Percentiles rank a stretch among this genome's conserved stretches.
Evolutionary conservation across 169 alveolate genomes (phyloP).

Genomic region (Cryptosporidium sp.): DNA sequence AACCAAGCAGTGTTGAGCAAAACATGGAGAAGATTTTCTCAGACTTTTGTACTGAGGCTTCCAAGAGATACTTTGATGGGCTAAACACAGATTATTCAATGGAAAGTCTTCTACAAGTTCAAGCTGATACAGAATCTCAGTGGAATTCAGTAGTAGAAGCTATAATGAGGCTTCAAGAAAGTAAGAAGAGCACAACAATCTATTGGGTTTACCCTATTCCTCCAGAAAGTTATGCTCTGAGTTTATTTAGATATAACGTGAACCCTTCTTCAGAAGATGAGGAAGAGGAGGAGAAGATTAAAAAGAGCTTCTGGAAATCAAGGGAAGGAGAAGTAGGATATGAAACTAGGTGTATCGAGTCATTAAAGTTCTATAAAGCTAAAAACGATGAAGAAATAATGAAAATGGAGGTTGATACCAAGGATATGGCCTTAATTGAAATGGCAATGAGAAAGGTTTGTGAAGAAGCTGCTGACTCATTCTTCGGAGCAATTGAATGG

Average conservation of each 20-base stretch:
- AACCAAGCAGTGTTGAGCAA: constrained; percentile 11
- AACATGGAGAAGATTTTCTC: constrained; percentile 57
- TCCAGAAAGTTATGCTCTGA: constrained; percentile 33
- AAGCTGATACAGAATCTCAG: constrained; percentile 59
- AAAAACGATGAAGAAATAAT: neutral
- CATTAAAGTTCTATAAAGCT: constrained; percentile 7
- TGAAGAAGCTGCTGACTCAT: constrained; percentile 56
- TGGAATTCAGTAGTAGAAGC: constrained; percentile 66
- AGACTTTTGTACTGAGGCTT: constrained; percentile 37
- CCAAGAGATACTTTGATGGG: constrained; percentile 63
- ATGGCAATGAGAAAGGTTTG: constrained; percentile 33
- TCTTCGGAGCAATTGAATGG: constrained; percentile 74
- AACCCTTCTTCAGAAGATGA: constrained; percentile 11
- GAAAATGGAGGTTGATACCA: constrained; percentile 56
- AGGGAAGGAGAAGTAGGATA: constrained; percentile 18
- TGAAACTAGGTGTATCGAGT: constrained; percentile 42
- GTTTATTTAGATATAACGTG: constrained; percentile 15
- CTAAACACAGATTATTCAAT: constrained; percentile 27
- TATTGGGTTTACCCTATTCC: constrained; percentile 68
- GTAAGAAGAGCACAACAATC: constrained; percentile 16
- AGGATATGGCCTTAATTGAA: constrained; percentile 35
- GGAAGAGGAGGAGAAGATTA: constrained; percentile 14
- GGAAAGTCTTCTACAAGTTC: constrained; percentile 35
- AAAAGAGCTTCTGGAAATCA: neutral
- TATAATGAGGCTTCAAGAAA: constrained; percentile 26